phyloP scores from a whole-genome alignment of 2,329 filamentous ascomycete genomes.

The Ascochyta clinopodiicola region DNA sequence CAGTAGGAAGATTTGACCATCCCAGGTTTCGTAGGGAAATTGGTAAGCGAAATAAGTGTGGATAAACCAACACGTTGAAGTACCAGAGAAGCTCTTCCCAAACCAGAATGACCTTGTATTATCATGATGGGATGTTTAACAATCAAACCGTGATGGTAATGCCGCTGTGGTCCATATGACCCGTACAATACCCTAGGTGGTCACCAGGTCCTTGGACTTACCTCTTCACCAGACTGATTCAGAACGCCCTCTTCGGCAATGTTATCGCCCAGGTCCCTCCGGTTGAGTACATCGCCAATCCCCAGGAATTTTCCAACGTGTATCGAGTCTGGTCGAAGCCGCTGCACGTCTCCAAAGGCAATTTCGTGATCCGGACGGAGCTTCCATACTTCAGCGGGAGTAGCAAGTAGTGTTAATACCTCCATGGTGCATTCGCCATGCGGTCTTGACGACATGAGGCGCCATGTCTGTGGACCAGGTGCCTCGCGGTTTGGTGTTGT shows the following conservation, averaged over 20 bases:
- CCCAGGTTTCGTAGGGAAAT: too few species aligned
- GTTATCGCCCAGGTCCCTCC: background rate
- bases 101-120: too few species aligned
- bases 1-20: too few species aligned
- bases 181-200: too few species aligned
- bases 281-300: background rate
- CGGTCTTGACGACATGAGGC: constrained; percentile 8
- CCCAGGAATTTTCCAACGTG: background rate
- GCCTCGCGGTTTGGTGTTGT: constrained; percentile 21
- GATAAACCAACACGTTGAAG: too few species aligned
- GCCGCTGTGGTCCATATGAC: background rate
- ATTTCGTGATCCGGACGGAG: constrained; percentile 19
- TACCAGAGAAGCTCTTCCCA: too few species aligned
- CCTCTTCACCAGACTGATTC: background rate
- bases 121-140: too few species aligned
- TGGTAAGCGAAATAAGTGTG: too few species aligned
- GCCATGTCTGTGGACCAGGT: constrained; percentile 26
- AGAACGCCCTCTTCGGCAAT: background rate
- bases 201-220: too few species aligned
- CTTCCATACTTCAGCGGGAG: constrained; percentile 16
- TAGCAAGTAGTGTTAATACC: constrained; percentile 13
- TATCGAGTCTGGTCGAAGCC: background rate
- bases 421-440: constrained; percentile 16
- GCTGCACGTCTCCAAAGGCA: background rate
- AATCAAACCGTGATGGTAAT: too few species aligned